phyloP scores from a whole-genome alignment of 139 green algal species.

The Chlorella sorokiniana region DNA sequence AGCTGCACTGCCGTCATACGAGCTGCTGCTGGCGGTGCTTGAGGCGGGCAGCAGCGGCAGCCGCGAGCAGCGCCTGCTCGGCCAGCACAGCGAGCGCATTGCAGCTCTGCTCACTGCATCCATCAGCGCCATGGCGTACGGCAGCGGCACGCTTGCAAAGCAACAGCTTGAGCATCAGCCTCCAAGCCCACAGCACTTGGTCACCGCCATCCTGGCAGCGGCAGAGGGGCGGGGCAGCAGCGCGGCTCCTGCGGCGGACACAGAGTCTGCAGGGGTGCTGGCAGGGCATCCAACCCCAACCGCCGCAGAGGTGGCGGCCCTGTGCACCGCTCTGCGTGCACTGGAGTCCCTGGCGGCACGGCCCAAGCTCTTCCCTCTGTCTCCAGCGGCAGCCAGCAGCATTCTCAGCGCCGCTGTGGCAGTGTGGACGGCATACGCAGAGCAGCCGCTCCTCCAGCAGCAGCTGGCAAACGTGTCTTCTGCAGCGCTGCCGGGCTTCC shows the following conservation, averaged over 20 bases:
- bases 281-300: background rate
- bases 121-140: background rate
- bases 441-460: background rate
- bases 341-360: conserved; percentile 40
- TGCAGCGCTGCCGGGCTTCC: background rate
- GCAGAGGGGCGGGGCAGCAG: background rate
- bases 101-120: background rate
- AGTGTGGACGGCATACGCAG: conserved; percentile 10
- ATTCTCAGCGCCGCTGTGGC: conserved; percentile 19
- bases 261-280: background rate
- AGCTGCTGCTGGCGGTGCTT: conserved; percentile 38
- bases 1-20: conserved; percentile 1
- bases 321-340: conserved; percentile 37
- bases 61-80: conserved; percentile 19
- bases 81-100: conserved; percentile 20
- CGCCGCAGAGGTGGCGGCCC: conserved; percentile 6
- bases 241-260: background rate
- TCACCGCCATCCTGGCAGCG: conserved; percentile 3
- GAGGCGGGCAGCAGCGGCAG: conserved; percentile 13
- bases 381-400: background rate
- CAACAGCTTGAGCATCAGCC: conserved; percentile 5
- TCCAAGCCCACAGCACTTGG: background rate
- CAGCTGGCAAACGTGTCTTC: background rate
- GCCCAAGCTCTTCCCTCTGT: conserved; percentile 21
- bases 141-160: background rate